Percentiles rank a stretch among this genome's conserved stretches.
These are phyloP conservation scores for Leccinum sublutescens DNA, from an alignment of 768 basidiomycete species.

Conservation along the genomic window DNA sequence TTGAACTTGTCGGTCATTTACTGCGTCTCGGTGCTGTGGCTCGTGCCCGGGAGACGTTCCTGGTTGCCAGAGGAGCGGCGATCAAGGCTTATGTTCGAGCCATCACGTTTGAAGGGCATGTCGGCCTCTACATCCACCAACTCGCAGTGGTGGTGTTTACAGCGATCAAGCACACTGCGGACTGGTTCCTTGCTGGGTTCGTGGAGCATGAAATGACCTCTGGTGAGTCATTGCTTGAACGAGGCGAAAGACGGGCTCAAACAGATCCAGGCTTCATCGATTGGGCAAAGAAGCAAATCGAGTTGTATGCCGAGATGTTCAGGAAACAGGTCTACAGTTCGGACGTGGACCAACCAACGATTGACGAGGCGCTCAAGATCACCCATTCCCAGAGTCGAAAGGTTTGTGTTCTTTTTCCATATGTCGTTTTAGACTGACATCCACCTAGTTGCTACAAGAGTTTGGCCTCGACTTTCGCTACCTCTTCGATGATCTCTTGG, in stretches of 20 bases:
- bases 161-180: conserved; percentile 93
- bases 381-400: conserved; percentile 81
- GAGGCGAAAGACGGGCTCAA: background rate
- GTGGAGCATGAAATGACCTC: conserved; percentile 94
- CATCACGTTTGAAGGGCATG: conserved; percentile 88
- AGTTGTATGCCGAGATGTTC: conserved; percentile 81
- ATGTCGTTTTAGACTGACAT: background rate
- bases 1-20: conserved; percentile 70
- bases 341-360: conserved; percentile 65
- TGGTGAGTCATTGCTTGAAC: background rate
- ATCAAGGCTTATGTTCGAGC: conserved; percentile 77
- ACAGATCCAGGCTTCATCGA: conserved; percentile 75
- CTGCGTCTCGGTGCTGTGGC: conserved; percentile 66
- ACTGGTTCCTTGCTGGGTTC: conserved; percentile 97
- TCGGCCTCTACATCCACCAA: conserved; percentile 82
- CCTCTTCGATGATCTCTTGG: conserved; percentile 75
- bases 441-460: conserved; percentile 75
- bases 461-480: conserved; percentile 93
- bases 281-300: conserved; percentile 88
- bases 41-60: conserved; percentile 79
- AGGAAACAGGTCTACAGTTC: conserved; percentile 88
- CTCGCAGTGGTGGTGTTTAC: conserved; percentile 89
- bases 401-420: conserved; percentile 41
- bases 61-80: conserved; percentile 72
- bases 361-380: conserved; percentile 77